Base-by-base conservation (phyloP, 2,329 filamentous ascomycete species). In the Verticillium nubilum region DNA sequence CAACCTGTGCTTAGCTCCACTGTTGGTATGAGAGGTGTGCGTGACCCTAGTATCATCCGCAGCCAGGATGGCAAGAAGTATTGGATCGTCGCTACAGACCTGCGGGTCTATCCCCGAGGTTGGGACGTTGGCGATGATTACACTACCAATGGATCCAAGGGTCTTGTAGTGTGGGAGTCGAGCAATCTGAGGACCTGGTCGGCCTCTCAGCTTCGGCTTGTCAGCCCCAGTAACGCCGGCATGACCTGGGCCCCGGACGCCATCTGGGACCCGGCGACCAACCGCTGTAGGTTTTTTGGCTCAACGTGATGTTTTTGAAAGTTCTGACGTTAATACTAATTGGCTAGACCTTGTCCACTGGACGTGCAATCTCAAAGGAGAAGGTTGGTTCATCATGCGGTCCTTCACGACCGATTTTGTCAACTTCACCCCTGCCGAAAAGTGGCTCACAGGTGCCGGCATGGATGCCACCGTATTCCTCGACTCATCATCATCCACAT, bases 41-140 rank as follows among this genome's bases (percentile, higher is more conserved):
- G 76, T 23, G 75, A 78, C 59, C 76, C 76, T 2, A 77, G 76
- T 61, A 64, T 78, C 25, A 76, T 78, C 13, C 71, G 74, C n/a
- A 73, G 72, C 19, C 66, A 62, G 1, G 72, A 77, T 42, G 74
- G 74, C 1, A 68, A 69, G 52, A 74, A 65, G 15, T 76, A 76
- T 61, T 77, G 68, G 58, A 61, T 77, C 17, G 67, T 78, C 17
- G 75, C 75, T 3, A 78, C 76, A 1, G 76, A 78, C 54, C 67
- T 78, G 1, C 25, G 54, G 6, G 54, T 57, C 7, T 57, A 56
- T 10, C 76, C 73, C 0, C 77, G 77, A 52, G 68, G 67, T 15
- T 66, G 67, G 66, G 37, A 66, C 64, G 1, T 63, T 19, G 66
- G 66, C 3, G 66, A 66, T 52, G 59, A 59, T 9, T 61, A 60